Percentiles rank a stretch among this genome's conserved stretches.
Evolutionary conservation across 345 rosid species (phyloP).

Genomic region (Sisymbrium irio): DNA sequence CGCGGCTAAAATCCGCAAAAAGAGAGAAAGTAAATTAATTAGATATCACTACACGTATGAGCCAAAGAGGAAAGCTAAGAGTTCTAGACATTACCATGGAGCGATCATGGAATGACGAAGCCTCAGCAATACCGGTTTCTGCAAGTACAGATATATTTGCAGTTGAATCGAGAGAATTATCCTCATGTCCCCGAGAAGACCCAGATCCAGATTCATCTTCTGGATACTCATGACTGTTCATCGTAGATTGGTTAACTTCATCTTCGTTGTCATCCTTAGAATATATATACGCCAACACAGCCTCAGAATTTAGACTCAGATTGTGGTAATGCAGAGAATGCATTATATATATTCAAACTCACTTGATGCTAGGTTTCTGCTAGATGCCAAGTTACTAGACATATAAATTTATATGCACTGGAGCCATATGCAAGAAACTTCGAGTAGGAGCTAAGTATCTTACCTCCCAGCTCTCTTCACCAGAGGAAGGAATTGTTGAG

Average conservation of each 20-base stretch:
- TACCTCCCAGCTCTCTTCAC: conserved; percentile 42
- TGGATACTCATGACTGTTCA: conserved; percentile 20
- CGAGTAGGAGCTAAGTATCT: conserved; percentile 13
- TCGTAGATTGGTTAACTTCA: conserved; percentile 28
- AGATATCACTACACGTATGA: background rate
- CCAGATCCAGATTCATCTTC: conserved; percentile 30
- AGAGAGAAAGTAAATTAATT: background rate
- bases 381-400: background rate
- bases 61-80: conserved; percentile 22
- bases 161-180: conserved; percentile 17
- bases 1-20: conserved; percentile 32
- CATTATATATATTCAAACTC: background rate
- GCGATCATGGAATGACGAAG: conserved; percentile 34
- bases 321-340: background rate
- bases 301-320: background rate
- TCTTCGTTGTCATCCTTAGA: conserved; percentile 33
- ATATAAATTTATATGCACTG: background rate
- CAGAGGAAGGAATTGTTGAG: conserved; percentile 31
- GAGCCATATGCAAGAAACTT: conserved; percentile 13
- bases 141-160: conserved; percentile 10
- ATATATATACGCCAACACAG: conserved; percentile 3
- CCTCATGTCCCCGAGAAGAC: conserved; percentile 22
- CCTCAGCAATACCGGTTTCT: conserved; percentile 24
- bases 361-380: background rate
- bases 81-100: conserved; percentile 34